A percentile compares a stretch with the other conserved stretches of the same genome.
These are phyloP conservation scores for Fusarium sp. DNA, from an alignment of 2,329 filamentous ascomycete genomes.

Conservation along the genomic window DNA sequence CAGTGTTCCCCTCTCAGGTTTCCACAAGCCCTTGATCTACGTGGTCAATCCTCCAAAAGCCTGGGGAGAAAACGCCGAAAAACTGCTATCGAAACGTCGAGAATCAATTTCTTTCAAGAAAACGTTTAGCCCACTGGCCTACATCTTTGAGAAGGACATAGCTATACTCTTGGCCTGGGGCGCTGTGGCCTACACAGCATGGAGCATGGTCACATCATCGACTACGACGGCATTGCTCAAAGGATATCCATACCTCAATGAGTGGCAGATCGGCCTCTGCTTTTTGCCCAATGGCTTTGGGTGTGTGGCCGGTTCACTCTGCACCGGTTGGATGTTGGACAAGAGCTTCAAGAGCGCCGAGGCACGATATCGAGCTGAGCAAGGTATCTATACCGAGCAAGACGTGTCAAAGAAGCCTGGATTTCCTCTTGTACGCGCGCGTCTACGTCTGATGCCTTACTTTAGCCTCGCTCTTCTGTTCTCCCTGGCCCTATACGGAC, in stretches of 20 bases:
- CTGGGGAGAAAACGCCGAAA: background rate
- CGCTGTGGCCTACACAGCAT: constrained; percentile 52
- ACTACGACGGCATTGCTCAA: constrained; percentile 35
- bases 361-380: constrained; percentile 44
- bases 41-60: background rate
- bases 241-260: constrained; percentile 42
- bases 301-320: constrained; percentile 52
- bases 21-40: constrained; percentile 43
- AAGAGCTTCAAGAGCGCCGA: constrained; percentile 48
- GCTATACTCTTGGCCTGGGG: constrained; percentile 57
- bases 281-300: constrained; percentile 26
- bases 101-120: background rate
- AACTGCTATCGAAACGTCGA: background rate
- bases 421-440: constrained; percentile 57
- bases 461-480: constrained; percentile 52
- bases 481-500: constrained; percentile 51
- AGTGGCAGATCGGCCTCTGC: constrained; percentile 26
- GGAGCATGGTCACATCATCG: constrained; percentile 57
- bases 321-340: constrained; percentile 57
- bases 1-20: constrained; percentile 34
- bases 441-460: constrained; percentile 55
- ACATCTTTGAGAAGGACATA: constrained; percentile 57
- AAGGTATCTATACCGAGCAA: constrained; percentile 37
- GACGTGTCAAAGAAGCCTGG: constrained; percentile 30
- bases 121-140: constrained; percentile 28